Evolutionary conservation across 345 rosid species (phyloP).

Genomic region (Syzygium grande): DNA sequence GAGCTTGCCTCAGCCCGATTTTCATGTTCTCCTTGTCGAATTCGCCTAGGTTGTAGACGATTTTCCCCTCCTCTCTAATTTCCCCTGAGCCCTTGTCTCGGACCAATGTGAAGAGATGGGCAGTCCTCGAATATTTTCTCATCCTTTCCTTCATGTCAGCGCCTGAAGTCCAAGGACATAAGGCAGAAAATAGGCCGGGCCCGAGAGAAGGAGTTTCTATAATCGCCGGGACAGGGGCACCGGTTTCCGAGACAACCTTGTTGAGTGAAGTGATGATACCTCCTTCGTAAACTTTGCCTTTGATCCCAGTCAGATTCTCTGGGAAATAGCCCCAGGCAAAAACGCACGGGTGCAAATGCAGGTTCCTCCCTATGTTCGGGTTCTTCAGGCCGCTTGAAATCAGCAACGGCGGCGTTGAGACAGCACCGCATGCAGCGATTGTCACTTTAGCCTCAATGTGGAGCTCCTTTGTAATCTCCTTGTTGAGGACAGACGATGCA

Average conservation of each 20-base stretch:
- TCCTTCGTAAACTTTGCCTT: conserved; percentile 5
- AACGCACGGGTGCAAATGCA: conserved; percentile 6
- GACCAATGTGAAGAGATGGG: not conserved
- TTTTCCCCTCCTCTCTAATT: conserved; percentile 5
- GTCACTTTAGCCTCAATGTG: conserved; percentile 7
- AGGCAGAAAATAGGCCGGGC: conserved; percentile 1
- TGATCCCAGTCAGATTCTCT: not conserved
- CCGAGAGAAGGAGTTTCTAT: conserved; percentile 6
- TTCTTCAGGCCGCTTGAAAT: conserved; percentile 9
- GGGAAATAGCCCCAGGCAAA: conserved; percentile 8
- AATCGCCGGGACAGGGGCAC: not conserved
- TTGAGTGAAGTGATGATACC: conserved; percentile 7
- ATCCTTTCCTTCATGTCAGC: conserved; percentile 5
- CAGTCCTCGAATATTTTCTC: conserved; percentile 5
- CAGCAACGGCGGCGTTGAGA: conserved; percentile 1
- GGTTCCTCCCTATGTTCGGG: conserved; percentile 7
- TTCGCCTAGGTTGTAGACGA: not conserved
- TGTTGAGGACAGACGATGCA: not conserved
- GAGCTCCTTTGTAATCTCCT: not conserved
- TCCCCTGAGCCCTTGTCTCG: conserved; percentile 7
- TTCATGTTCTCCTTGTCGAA: conserved; percentile 4
- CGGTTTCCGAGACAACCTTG: not conserved
- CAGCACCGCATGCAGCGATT: not conserved
- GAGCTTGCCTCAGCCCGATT: not conserved
- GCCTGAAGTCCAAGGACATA: conserved; percentile 8